Evolutionary conservation across 331 rosid species (phyloP).

Genomic region (Saraca asoca): DNA sequence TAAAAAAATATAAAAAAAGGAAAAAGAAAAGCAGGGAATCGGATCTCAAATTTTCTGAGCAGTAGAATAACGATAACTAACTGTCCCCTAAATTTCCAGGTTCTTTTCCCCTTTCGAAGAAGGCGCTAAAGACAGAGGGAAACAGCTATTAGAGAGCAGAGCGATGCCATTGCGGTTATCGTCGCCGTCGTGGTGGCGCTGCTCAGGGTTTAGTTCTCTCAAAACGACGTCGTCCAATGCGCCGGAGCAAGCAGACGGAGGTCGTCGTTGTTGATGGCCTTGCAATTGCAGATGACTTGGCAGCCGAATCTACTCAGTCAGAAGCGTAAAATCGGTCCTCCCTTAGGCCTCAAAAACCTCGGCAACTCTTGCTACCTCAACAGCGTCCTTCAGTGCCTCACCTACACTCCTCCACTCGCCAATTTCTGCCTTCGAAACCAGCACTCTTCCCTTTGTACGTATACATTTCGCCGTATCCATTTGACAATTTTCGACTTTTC

Average conservation of each 20-base stretch:
- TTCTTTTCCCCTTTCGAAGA: neutral
- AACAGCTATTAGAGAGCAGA: neutral
- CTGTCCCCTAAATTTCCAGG: too few species aligned
- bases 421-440: constrained; percentile 89
- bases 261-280: constrained; percentile 85
- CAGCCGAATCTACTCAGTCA: constrained; percentile 87
- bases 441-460: constrained; percentile 76
- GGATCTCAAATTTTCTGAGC: too few species aligned
- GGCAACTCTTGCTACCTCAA: constrained; percentile 99
- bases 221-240: constrained; percentile 64
- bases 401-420: constrained; percentile 99
- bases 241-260: constrained; percentile 39
- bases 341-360: constrained; percentile 86
- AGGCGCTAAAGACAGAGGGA: neutral
- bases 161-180: constrained; percentile 80
- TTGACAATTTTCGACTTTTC: neutral
- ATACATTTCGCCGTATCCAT: neutral
- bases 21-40: too few species aligned
- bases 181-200: constrained; percentile 44
- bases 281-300: constrained; percentile 93
- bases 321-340: constrained; percentile 77
- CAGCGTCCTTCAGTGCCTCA: constrained; percentile 99
- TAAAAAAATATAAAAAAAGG: too few species aligned
- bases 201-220: constrained; percentile 31
- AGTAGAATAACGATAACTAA: too few species aligned